Base-by-base conservation (phyloP, 176 grass and related monocot genomes). In the Musa itinerans region DNA sequence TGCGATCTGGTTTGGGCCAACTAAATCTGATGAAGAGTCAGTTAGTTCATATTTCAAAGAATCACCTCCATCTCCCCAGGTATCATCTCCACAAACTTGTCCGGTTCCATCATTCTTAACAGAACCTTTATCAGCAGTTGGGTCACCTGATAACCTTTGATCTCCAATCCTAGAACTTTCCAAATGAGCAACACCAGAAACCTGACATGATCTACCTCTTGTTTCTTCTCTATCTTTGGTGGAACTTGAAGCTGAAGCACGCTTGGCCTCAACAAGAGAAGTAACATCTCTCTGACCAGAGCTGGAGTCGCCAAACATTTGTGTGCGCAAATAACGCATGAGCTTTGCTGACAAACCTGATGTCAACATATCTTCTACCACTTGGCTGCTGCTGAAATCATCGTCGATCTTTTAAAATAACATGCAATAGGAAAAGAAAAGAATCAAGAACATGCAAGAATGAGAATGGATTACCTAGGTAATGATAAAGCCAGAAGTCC, bases 401-500 rank as follows among this genome's bases (percentile, higher is more conserved):
- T 25, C 13, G 29, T 13, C 7, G 20, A 19, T 19, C 15, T 56
- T n/a, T 26, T 16, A 58, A n/a, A 74, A 56, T 17, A 74, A 56
- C 53, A 84, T 66, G 64, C 3, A 83, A 74, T 81, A 16, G 58
- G 72, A 52, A 67, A 69, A 84, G 1, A 6, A 50, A 54, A 68
- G 22, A 71, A 19, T 11, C 24, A 11, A 71, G n/a, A 25, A 51
- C 50, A 53, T 14, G 52, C 17, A 76, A 48, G 52, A 56, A 56
- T 73, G 49, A 74, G 52, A 67, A 24, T 78, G 25, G 54, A 26
- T 68, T 93, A 99, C 95, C 90, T 72, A 52, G 69, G 70, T 56
- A 99, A 67, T 8, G 88, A 91, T 86, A 99, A 87, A 65, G 95
- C 83, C 24, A 99, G 95, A 78, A 99, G 84, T 21, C 95, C 95